Evolutionary conservation across 1,139 yeast species (phyloP).

Genomic region (Debaryomycetaceae sp.): DNA sequence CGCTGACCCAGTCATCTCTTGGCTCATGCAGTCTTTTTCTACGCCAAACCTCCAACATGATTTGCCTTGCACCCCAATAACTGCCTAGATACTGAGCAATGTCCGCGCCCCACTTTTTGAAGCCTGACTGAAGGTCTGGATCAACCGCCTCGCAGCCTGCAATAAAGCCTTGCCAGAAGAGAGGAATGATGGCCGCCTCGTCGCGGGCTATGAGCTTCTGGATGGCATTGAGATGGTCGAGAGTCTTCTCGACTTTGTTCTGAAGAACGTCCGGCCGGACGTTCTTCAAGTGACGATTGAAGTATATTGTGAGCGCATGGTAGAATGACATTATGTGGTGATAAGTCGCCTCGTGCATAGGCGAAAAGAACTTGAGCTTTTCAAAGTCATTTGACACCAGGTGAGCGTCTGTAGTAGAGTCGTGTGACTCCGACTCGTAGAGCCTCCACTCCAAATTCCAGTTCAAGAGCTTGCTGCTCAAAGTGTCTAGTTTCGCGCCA

Average conservation of each 20-base stretch:
- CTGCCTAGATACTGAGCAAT: conserved; percentile 75
- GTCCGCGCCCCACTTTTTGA: conserved; percentile 77
- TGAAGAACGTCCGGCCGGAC: conserved; percentile 53
- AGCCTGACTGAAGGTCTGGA: conserved; percentile 57
- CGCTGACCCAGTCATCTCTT: conserved; percentile 74
- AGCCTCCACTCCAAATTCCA: conserved; percentile 73
- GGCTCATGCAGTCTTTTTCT: conserved; percentile 58
- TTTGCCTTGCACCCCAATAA: conserved; percentile 82
- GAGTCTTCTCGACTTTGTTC: conserved; percentile 56
- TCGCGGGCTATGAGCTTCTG: conserved; percentile 54
- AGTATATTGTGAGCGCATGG: conserved; percentile 72
- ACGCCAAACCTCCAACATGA: conserved; percentile 85
- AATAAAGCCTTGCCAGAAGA: conserved; percentile 87
- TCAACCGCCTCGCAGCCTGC: conserved; percentile 83
- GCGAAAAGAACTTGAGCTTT: conserved; percentile 37
- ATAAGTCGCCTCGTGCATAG: conserved; percentile 71
- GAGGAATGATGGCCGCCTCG: conserved; percentile 63
- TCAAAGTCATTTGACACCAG: conserved; percentile 10
- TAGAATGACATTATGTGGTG: conserved; percentile 83
- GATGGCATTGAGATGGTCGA: conserved; percentile 63
- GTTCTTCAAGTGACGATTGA: conserved; percentile 61
- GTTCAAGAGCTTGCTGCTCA: conserved; percentile 49
- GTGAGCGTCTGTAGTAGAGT: conserved; percentile 13
- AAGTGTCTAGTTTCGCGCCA: conserved; percentile 40
- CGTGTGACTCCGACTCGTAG: conserved; percentile 16